Conservation (phyloP, 495 filamentous ascomycete species). For the Tuber calosporum region DNA sequence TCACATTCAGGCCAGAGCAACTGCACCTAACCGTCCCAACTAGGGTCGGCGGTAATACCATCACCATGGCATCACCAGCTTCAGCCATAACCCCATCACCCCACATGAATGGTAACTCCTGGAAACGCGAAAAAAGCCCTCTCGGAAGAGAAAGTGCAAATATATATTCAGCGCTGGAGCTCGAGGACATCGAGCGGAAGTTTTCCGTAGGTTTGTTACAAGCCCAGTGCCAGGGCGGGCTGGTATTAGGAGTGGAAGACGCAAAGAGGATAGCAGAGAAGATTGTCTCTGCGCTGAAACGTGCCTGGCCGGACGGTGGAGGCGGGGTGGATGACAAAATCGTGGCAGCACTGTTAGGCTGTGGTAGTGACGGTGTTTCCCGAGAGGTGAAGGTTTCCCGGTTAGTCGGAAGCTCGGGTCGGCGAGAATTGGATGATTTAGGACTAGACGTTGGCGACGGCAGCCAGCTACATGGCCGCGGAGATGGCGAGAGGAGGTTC, state of each 20-base stretch:
- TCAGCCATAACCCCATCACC: slow-evolving; percentile 29
- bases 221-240: slow-evolving; percentile 13
- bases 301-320: slow-evolving; percentile 24
- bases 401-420: slow-evolving; percentile 9
- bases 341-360: slow-evolving; percentile 26
- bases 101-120: slow-evolving; percentile 33
- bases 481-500: slow-evolving; percentile 23
- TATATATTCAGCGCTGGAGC: slow-evolving; percentile 10
- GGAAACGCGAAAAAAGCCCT: slow-evolving; percentile 31
- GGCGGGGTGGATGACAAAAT: slow-evolving; percentile 26
- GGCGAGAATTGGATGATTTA: slow-evolving; percentile 27
- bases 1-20: slow-evolving; percentile 33
- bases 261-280: slow-evolving; percentile 34
- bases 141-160: slow-evolving; percentile 16
- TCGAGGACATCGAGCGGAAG: slow-evolving; percentile 31
- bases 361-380: slow-evolving; percentile 19
- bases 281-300: slow-evolving; percentile 29
- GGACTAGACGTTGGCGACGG: slow-evolving; percentile 28
- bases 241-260: slow-evolving; percentile 23
- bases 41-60: slow-evolving; percentile 17
- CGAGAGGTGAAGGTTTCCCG: slow-evolving; percentile 25
- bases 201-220: slow-evolving; percentile 34
- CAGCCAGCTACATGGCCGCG: slow-evolving; percentile 1
- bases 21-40: slow-evolving; percentile 37
- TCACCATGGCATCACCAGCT: slow-evolving; percentile 37